Percentiles rank a stretch among this genome's conserved stretches.
Evolutionary conservation across 371 early-diverging fungal species (phyloP).

Genomic region (Umbelopsis sp.): DNA sequence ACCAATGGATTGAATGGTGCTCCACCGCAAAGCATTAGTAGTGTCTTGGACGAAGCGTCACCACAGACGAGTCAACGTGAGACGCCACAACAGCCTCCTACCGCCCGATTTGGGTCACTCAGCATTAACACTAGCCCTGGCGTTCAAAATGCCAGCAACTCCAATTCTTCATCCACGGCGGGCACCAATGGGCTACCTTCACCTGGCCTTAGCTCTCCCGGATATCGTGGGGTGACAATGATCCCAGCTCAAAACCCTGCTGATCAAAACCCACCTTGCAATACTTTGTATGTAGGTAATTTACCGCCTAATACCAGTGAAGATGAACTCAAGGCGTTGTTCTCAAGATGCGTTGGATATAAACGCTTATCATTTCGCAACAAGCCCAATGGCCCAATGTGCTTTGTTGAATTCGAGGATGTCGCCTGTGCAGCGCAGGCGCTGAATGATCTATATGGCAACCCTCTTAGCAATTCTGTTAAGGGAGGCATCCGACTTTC

Average conservation of each 20-base stretch:
- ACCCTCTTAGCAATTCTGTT: constrained; percentile 77
- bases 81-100: constrained; percentile 11
- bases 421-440: constrained; percentile 86
- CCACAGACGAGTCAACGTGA: constrained; percentile 5
- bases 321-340: constrained; percentile 81
- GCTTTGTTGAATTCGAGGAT: constrained; percentile 91
- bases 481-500: constrained; percentile 92
- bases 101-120: constrained; percentile 19
- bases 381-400: constrained; percentile 89
- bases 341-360: constrained; percentile 79
- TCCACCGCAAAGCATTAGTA: constrained; percentile 15
- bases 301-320: constrained; percentile 82
- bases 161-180: constrained; percentile 22
- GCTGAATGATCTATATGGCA: constrained; percentile 80
- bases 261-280: constrained; percentile 97
- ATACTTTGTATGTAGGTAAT: constrained; percentile 96
- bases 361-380: constrained; percentile 83
- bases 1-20: constrained; percentile 13
- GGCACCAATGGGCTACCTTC: constrained; percentile 30
- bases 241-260: constrained; percentile 54
- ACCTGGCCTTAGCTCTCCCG: constrained; percentile 23
- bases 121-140: constrained; percentile 24
- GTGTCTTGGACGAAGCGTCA: constrained; percentile 10
- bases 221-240: constrained; percentile 25
- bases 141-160: constrained; percentile 18